These are phyloP conservation scores for Nakazawaea laoshanensis DNA, from an alignment of 805 yeast genomes.

Conservation along the genomic window DNA sequence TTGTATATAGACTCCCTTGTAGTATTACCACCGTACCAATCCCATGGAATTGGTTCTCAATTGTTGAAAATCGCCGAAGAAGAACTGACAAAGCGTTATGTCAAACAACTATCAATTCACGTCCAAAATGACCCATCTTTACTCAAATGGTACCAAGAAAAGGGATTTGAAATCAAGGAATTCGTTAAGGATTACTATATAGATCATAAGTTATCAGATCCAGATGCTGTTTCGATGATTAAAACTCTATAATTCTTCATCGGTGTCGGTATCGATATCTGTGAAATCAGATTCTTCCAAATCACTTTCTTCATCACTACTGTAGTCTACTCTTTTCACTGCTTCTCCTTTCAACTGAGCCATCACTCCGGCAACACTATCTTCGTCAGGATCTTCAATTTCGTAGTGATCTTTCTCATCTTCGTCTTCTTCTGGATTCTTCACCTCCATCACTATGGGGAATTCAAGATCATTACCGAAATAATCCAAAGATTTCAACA, in stretches of 20 bases:
- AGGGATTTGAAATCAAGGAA: slow-evolving; percentile 26
- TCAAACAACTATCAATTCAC: slow-evolving; percentile 31
- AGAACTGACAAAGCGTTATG: slow-evolving; percentile 40
- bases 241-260: slow-evolving; percentile 35
- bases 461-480: slow-evolving; percentile 76
- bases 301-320: slow-evolving; percentile 22
- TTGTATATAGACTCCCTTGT: slow-evolving; percentile 62
- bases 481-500: slow-evolving; percentile 65
- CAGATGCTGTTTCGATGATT: slow-evolving; percentile 28
- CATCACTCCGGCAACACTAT: slow-evolving; percentile 66
- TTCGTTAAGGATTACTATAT: slow-evolving; percentile 25
- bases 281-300: slow-evolving; percentile 25
- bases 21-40: slow-evolving; percentile 57
- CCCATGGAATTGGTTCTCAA: slow-evolving; percentile 51
- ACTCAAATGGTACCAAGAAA: slow-evolving; percentile 27
- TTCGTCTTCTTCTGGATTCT: slow-evolving; percentile 39
- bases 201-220: slow-evolving; percentile 26
- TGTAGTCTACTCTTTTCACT: slow-evolving; percentile 28
- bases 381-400: slow-evolving; percentile 68
- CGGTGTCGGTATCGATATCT: slow-evolving; percentile 59
- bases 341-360: slow-evolving; percentile 60
- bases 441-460: slow-evolving; percentile 64
- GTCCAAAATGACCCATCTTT: slow-evolving; percentile 25
- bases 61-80: slow-evolving; percentile 50
- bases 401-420: slow-evolving; percentile 35